Conservation (phyloP, 495 filamentous ascomycete genomes). For the Podospora sp. region DNA sequence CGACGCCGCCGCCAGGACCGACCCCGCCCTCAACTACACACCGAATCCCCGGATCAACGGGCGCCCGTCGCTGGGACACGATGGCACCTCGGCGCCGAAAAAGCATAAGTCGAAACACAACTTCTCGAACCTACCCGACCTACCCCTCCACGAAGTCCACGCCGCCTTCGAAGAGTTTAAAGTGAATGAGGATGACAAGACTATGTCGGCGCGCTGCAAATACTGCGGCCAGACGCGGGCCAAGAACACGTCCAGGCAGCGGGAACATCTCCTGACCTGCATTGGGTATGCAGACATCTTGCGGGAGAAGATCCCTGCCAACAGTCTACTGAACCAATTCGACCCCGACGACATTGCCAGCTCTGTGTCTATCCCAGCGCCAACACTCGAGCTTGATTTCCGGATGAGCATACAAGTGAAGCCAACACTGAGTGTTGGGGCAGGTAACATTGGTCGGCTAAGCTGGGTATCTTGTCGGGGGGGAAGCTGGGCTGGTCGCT, state of each 20-base stretch:
- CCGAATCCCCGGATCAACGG: conserved; percentile 38
- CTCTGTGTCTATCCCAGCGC: conserved; percentile 31
- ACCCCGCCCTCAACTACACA: conserved; percentile 29
- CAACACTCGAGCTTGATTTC: conserved; percentile 34
- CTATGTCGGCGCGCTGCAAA: conserved; percentile 28
- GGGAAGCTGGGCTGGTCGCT: conserved; percentile 36
- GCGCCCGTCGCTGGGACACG: conserved; percentile 19
- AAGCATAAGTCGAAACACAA: conserved; percentile 29
- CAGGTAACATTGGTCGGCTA: conserved; percentile 21
- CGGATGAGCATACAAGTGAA: conserved; percentile 37
- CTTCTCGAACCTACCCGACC: conserved; percentile 26
- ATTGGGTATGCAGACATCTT: conserved; percentile 30
- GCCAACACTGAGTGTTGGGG: conserved; percentile 33
- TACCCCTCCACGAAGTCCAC: conserved; percentile 34
- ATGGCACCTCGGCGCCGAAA: conserved; percentile 32
- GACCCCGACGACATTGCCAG: conserved; percentile 36
- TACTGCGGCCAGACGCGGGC: conserved; percentile 35
- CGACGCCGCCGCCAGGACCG: conserved; percentile 6
- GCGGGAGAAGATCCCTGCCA: conserved; percentile 35
- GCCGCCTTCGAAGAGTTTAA: conserved; percentile 37
- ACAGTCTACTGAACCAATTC: conserved; percentile 35
- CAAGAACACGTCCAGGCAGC: conserved; percentile 39
- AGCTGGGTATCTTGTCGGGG: conserved; percentile 36
- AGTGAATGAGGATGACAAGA: conserved; percentile 36
- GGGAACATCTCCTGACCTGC: conserved; percentile 35